phyloP scores from a whole-genome alignment of 73 alveolate genomes.

The Stentor coeruleus region DNA sequence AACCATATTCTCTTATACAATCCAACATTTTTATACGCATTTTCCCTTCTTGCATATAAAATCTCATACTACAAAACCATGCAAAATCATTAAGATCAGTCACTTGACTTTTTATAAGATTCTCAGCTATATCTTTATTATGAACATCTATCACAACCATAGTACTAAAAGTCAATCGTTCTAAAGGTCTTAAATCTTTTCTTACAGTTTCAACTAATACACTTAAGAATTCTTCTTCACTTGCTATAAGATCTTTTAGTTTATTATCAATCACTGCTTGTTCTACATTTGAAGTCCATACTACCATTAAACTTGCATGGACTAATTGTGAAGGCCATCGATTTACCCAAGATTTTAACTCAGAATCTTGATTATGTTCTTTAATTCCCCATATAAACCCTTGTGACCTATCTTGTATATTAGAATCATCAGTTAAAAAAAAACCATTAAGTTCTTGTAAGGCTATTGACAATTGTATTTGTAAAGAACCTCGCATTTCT shows the following conservation, averaged over 20 bases:
- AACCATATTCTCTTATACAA: constrained; percentile 82
- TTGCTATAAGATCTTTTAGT: constrained; percentile 45
- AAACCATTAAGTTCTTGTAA: too few species aligned
- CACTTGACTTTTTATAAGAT: constrained; percentile 38
- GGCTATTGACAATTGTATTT: constrained; percentile 33
- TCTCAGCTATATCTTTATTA: constrained; percentile 65
- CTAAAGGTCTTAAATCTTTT: background rate
- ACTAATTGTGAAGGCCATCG: constrained; percentile 59
- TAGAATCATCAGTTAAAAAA: too few species aligned
- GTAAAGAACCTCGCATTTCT: constrained; percentile 54
- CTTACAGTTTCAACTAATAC: constrained; percentile 48
- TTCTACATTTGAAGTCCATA: constrained; percentile 49
- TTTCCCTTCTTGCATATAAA: constrained; percentile 50
- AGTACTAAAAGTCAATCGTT: constrained; percentile 56
- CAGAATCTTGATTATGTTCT: too few species aligned
- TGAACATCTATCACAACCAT: constrained; percentile 77
- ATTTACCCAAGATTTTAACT: constrained; percentile 55
- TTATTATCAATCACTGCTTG: constrained; percentile 28
- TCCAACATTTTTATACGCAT: constrained; percentile 66
- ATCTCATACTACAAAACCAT: constrained; percentile 33
- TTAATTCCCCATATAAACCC: too few species aligned
- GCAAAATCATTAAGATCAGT: constrained; percentile 35
- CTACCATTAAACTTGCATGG: constrained; percentile 43
- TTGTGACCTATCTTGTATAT: too few species aligned
- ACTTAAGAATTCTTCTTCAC: too few species aligned